phyloP scores from a whole-genome alignment of 2,329 filamentous ascomycete species.

The Ramularia collo-cygni region DNA sequence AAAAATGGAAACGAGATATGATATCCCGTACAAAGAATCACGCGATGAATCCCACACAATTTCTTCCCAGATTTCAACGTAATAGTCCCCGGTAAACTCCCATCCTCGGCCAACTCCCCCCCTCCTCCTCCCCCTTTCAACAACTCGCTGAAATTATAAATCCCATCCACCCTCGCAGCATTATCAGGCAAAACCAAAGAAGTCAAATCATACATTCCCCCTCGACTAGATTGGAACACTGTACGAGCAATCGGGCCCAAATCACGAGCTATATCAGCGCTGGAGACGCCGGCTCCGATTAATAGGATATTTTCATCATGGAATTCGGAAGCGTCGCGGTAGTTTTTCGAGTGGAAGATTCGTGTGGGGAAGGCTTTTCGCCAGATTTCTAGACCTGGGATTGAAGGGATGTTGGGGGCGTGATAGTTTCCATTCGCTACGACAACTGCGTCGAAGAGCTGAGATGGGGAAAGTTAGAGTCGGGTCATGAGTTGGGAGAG shows the following conservation, averaged over 20 bases:
- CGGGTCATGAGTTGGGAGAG: neutral
- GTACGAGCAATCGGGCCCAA: constrained; percentile 39
- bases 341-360: constrained; percentile 47
- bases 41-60: constrained; percentile 51
- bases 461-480: neutral
- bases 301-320: constrained; percentile 51
- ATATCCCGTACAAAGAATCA: constrained; percentile 64
- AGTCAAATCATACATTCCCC: constrained; percentile 55
- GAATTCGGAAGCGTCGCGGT: constrained; percentile 42
- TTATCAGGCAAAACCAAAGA: constrained; percentile 48
- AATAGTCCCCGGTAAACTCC: constrained; percentile 45
- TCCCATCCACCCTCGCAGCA: constrained; percentile 46
- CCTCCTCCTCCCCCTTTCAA: constrained; percentile 14
- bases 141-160: constrained; percentile 39
- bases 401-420: constrained; percentile 43
- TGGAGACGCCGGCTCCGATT: constrained; percentile 51
- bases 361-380: constrained; percentile 41
- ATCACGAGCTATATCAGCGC: constrained; percentile 49
- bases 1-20: constrained; percentile 62
- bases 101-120: constrained; percentile 8
- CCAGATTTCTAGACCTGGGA: constrained; percentile 41
- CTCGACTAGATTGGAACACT: constrained; percentile 52
- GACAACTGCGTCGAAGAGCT: constrained; percentile 46
- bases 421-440: constrained; percentile 52
- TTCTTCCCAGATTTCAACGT: constrained; percentile 47